Evolutionary conservation across 331 rosid species (phyloP).

Genomic region (Cydonia oblonga): DNA sequence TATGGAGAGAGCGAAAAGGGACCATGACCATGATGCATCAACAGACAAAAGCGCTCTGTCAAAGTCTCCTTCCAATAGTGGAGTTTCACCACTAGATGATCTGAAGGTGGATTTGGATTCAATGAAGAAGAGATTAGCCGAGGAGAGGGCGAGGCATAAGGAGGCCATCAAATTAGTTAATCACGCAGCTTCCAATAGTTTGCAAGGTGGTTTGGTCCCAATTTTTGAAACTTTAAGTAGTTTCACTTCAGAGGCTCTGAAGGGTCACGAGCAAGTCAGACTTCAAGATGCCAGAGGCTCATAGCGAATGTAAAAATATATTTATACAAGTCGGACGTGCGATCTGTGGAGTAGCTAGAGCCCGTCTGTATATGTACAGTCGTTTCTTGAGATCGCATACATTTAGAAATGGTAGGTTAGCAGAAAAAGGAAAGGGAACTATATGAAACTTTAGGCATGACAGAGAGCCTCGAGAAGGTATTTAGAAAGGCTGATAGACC

Average conservation of each 20-base stretch:
- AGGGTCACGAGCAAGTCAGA: conserved; percentile 80
- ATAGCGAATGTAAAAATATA: conserved; percentile 5
- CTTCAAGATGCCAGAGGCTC: conserved; percentile 25
- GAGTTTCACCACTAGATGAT: conserved; percentile 77
- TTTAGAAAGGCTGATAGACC: neutral
- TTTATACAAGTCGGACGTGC: neutral
- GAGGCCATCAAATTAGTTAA: conserved; percentile 65
- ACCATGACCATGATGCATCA: conserved; percentile 35
- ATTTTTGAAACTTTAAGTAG: conserved; percentile 72
- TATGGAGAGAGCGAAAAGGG: conserved; percentile 36
- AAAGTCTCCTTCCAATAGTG: conserved; percentile 49
- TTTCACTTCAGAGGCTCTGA: conserved; percentile 73
- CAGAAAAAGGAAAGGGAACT: neutral
- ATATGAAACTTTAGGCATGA: conserved; percentile 19
- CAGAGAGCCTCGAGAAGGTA: neutral
- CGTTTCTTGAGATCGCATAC: conserved; percentile 2
- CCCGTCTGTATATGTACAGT: conserved; percentile 7
- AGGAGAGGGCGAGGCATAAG: conserved; percentile 71
- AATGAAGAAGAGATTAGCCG: conserved; percentile 56
- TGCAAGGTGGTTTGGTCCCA: conserved; percentile 79
- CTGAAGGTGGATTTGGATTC: conserved; percentile 80
- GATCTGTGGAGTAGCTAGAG: neutral
- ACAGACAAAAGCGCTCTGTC: conserved; percentile 36
- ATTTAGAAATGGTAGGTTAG: conserved; percentile 17
- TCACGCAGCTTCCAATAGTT: conserved; percentile 66